These are phyloP conservation scores for Thalia dealbata DNA, from an alignment of 176 grass and related monocot genomes.

Conservation along the genomic window DNA sequence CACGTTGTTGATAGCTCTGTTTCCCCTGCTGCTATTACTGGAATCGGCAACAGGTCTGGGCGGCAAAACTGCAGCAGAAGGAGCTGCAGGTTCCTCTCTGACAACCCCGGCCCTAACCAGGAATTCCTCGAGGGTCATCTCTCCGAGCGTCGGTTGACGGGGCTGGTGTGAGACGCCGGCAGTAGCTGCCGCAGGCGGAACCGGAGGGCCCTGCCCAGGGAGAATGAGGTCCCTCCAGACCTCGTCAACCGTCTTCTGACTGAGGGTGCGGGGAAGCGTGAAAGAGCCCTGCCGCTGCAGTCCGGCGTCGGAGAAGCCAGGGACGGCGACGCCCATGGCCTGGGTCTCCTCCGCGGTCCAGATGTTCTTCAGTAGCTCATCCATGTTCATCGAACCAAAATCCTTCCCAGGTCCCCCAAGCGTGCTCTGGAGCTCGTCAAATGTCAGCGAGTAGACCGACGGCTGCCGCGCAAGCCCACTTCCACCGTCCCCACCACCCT, in stretches of 20 bases:
- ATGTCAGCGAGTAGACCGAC: constrained; percentile 70
- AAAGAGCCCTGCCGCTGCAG: constrained; percentile 78
- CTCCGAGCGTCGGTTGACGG: neutral
- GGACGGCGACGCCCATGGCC: constrained; percentile 35
- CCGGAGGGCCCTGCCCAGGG: neutral
- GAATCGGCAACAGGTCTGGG: neutral
- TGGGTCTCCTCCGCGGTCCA: constrained; percentile 90
- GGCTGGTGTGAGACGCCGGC: neutral
- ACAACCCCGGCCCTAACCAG: constrained; percentile 15
- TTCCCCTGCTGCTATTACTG: neutral
- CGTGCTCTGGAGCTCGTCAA: constrained; percentile 79
- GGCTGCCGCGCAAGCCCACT: constrained; percentile 28
- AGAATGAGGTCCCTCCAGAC: constrained; percentile 60
- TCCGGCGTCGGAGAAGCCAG: neutral
- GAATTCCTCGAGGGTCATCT: constrained; percentile 9
- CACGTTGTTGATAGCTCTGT: neutral
- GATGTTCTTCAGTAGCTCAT: constrained; percentile 88
- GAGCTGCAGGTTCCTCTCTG: constrained; percentile 33
- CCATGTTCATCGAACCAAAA: constrained; percentile 92
- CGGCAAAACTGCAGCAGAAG: neutral
- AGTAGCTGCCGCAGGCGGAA: neutral
- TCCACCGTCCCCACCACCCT: neutral
- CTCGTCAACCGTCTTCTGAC: constrained; percentile 90
- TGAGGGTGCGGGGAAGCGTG: constrained; percentile 63
- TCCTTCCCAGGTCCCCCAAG: constrained; percentile 56